phyloP scores from a whole-genome alignment of 192 early-diverging fungal genomes.

The Powellomyces hirtus region DNA sequence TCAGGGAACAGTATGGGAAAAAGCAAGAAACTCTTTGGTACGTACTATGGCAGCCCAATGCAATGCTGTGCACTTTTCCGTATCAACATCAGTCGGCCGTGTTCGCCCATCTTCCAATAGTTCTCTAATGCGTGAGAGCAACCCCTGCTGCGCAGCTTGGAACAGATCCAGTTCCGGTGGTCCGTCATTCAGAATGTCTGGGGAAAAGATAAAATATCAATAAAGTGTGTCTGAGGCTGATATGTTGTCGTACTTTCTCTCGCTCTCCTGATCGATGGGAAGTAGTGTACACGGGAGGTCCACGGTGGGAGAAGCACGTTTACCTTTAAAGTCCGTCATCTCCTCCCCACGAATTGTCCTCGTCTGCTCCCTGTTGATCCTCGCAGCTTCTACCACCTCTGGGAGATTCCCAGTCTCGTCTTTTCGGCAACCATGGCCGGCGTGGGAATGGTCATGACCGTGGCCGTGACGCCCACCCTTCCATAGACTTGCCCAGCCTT shows the following conservation, averaged over 20 bases:
- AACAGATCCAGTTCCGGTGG: conserved; percentile 50
- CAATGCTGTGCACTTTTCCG: conserved; percentile 69
- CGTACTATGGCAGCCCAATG: conserved; percentile 78
- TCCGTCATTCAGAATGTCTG: not conserved
- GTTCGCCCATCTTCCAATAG: conserved; percentile 58
- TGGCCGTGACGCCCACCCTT: not conserved
- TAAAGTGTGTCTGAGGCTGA: no score
- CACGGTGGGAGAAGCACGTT: no score
- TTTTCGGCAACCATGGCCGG: not conserved
- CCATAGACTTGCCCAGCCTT: not conserved
- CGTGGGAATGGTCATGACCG: not conserved
- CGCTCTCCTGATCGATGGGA: no score
- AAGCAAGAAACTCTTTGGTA: not conserved
- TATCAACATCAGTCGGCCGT: conserved; percentile 56
- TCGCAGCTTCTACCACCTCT: not conserved
- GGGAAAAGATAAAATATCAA: no score
- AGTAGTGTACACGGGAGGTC: no score
- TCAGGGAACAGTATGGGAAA: no score
- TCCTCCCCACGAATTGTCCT: not conserved
- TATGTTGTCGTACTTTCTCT: no score
- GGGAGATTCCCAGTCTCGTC: not conserved
- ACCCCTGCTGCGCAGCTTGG: conserved; percentile 71
- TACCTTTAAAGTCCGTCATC: not conserved
- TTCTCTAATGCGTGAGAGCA: conserved; percentile 52
- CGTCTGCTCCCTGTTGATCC: not conserved